Evolutionary conservation across 371 early-diverging fungal species (phyloP).

Genomic region (Circinella umbellata): DNA sequence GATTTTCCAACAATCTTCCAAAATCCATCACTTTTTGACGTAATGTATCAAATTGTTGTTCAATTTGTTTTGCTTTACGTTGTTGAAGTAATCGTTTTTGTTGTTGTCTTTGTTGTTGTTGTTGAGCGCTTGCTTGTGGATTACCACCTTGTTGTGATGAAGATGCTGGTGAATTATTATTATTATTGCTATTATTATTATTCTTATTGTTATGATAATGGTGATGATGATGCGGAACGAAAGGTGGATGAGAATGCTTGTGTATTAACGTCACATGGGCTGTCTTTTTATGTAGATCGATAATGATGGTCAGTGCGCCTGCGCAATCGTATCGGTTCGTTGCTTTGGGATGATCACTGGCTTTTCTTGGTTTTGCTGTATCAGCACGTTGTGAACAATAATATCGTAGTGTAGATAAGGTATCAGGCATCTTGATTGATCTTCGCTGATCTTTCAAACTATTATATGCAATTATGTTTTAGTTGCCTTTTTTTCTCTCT

Average conservation of each 20-base stretch:
- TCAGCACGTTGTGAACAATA: conserved; percentile 56
- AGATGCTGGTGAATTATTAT: conserved; percentile 6
- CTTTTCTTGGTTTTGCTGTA: conserved; percentile 52
- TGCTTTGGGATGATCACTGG: conserved; percentile 44
- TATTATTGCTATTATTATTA: conserved; percentile 18
- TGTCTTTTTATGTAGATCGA: conserved; percentile 47
- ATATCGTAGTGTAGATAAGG: conserved; percentile 49
- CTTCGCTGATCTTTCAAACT: conserved; percentile 56
- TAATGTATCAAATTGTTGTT: conserved; percentile 40
- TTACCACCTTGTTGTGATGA: conserved; percentile 12
- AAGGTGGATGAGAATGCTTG: conserved; percentile 51
- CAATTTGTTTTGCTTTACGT: conserved; percentile 35
- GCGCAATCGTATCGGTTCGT: conserved; percentile 51
- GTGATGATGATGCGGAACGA: conserved; percentile 45
- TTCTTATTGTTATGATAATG: conserved; percentile 28
- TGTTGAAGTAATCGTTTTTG: conserved; percentile 25
- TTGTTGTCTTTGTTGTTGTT: conserved; percentile 21
- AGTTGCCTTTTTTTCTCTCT: too few relatives aligned
- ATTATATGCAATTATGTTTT: neutral
- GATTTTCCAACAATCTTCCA: conserved; percentile 38
- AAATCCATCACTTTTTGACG: conserved; percentile 38
- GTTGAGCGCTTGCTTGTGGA: conserved; percentile 10
- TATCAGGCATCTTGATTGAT: conserved; percentile 51
- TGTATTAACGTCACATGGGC: conserved; percentile 54
- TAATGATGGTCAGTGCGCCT: conserved; percentile 54